A percentile compares a stretch with the other conserved stretches of the same genome.
phyloP scores from a whole-genome alignment of 768 basidiomycete genomes.

The Phallus indusiatus region DNA sequence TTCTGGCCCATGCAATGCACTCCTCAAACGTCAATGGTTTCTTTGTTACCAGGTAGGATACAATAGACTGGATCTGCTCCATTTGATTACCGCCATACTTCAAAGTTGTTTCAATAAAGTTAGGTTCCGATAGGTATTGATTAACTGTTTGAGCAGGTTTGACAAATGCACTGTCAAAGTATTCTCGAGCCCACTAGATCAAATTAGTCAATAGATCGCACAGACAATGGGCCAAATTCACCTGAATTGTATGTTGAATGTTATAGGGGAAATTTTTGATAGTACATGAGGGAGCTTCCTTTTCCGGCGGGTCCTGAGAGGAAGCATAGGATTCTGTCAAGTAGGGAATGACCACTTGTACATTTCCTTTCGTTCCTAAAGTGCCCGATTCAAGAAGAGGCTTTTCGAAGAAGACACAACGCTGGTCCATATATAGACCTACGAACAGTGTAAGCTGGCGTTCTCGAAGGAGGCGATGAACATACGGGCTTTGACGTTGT shows the following conservation, averaged over 20 bases:
- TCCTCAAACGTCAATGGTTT: slow-evolving; percentile 95
- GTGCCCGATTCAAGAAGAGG: slow-evolving; percentile 96
- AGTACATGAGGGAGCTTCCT: slow-evolving; percentile 92
- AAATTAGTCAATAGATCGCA: not conserved
- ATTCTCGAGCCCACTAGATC: slow-evolving; percentile 83
- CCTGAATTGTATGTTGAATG: slow-evolving; percentile 96
- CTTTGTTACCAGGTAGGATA: slow-evolving; percentile 81
- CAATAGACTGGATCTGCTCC: slow-evolving; percentile 82
- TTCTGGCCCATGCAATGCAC: slow-evolving; percentile 92
- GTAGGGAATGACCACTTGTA: slow-evolving; percentile 90
- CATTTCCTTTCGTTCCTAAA: slow-evolving; percentile 95
- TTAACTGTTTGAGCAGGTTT: slow-evolving; percentile 93
- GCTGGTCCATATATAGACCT: slow-evolving; percentile 98
- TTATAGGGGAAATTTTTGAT: slow-evolving; percentile 99
- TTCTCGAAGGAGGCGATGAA: no score
- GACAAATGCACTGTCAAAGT: slow-evolving; percentile 88
- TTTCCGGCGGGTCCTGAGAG: slow-evolving; percentile 98
- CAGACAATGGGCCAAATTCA: slow-evolving; percentile 23
- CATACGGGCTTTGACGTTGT: slow-evolving; percentile 93
- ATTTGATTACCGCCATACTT: slow-evolving; percentile 89
- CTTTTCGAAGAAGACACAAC: slow-evolving; percentile 94
- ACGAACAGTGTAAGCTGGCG: not conserved
- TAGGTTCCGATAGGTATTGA: slow-evolving; percentile 92
- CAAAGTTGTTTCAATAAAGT: slow-evolving; percentile 83
- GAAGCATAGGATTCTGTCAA: slow-evolving; percentile 95